These are phyloP conservation scores for Blastomyces silverae DNA, from an alignment of 2,329 filamentous ascomycete genomes.

Conservation along the genomic window DNA sequence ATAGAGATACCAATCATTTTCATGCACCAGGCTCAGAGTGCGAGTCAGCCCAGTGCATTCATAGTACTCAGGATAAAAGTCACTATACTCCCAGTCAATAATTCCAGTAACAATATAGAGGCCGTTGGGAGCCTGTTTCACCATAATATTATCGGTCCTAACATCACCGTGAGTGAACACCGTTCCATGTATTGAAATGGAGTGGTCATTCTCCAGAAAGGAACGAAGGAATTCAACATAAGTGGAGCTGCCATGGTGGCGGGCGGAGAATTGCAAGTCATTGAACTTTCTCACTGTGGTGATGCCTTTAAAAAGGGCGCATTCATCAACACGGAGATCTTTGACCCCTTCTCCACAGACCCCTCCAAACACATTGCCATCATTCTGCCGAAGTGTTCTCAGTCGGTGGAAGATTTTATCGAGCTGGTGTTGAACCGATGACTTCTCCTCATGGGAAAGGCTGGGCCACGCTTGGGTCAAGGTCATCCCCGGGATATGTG, in stretches of 20 bases:
- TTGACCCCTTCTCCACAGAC: constrained; percentile 27
- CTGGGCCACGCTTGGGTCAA: constrained; percentile 24
- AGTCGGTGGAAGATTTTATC: constrained; percentile 23
- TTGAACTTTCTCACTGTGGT: constrained; percentile 22
- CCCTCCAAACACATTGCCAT: constrained; percentile 23
- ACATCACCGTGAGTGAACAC: constrained; percentile 30
- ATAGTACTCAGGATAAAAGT: constrained; percentile 26
- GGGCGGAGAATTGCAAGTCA: constrained; percentile 26
- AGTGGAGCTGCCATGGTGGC: constrained; percentile 22
- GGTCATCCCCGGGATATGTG: constrained; percentile 25
- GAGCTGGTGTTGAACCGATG: constrained; percentile 18
- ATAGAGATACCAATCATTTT: constrained; percentile 30
- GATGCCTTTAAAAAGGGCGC: constrained; percentile 22
- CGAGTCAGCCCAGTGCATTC: constrained; percentile 18
- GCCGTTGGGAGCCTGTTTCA: constrained; percentile 20
- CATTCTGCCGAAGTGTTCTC: constrained; percentile 22
- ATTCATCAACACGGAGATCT: constrained; percentile 24
- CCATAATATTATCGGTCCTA: constrained; percentile 26
- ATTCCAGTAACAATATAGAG: constrained; percentile 25
- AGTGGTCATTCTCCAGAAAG: constrained; percentile 19
- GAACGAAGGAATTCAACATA: constrained; percentile 26
- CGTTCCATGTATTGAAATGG: constrained; percentile 8
- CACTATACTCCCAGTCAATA: constrained; percentile 31
- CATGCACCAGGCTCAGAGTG: constrained; percentile 21
- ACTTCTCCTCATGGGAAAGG: constrained; percentile 21